Evolutionary conservation across 257 asterid species (phyloP), one percentile per base, ranked within the genome.

Genomic region (Schizonepeta tenuifolia): DNA sequence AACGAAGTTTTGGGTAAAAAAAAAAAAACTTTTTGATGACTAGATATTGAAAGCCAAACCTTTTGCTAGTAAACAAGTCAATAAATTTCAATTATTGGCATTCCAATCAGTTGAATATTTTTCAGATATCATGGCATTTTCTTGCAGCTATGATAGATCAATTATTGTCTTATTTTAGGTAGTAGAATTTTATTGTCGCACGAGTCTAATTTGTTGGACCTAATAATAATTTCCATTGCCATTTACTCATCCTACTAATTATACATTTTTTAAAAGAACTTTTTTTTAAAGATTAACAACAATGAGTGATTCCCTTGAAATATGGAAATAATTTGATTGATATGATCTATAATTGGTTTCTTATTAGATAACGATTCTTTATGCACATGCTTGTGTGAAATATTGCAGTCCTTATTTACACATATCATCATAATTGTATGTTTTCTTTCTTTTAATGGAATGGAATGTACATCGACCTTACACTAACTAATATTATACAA

Each of bases 111-210:
- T 60, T 31, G 70, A 62, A 62, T 57, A 36, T 43, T 18, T 47
- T 62, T 41, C n/a, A 43, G 65, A 50, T 61, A 69, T 72, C 44
- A 1, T 36, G 67, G 61, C 74, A n/a, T 46, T 63, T 70, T 7
- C 20, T 70, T 17, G 36, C 56, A 49, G 65, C 67, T 63, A 67
- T 76, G 41, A 63, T 68, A 31, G 70, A 40, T 31, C 74, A 68
- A 81, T 81, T 57, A 77, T 81, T 73, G 77, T 63, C 69, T 13
- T 65, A 57, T 22, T 69, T 65, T 55, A n/a, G 73, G 67, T 49
- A 75, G 33, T 73, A 36, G 77, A 69, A 26, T 15, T 49, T 71
- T 80, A 76, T 77, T 67, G 26, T 73, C 69, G 17, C 77, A 56
- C 67, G 54, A 58, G 54, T 73, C 41, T 58, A 31, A 56, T 67